These are phyloP conservation scores for Xylaria longipes DNA, from an alignment of 495 filamentous ascomycete species.

Conservation along the genomic window DNA sequence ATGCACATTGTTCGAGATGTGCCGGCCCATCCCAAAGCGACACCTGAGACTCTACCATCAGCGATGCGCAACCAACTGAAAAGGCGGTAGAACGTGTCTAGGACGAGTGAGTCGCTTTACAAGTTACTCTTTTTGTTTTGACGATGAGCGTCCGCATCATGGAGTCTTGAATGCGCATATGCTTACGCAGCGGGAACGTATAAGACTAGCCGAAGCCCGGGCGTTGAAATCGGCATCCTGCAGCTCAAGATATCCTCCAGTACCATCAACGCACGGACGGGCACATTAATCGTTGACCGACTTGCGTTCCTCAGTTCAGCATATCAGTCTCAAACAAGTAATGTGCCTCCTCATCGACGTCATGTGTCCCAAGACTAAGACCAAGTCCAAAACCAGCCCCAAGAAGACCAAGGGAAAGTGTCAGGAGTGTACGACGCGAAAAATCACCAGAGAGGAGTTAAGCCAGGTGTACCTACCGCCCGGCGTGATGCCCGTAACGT, in stretches of 20 bases:
- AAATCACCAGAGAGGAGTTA: constrained; percentile 5
- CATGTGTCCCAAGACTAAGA: constrained; percentile 23
- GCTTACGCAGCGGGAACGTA: constrained; percentile 6
- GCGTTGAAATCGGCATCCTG: background rate
- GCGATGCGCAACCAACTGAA: background rate
- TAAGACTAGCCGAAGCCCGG: constrained; percentile 17
- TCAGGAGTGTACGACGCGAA: background rate
- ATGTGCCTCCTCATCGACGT: constrained; percentile 22
- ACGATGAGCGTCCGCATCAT: background rate
- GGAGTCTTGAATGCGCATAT: constrained; percentile 10
- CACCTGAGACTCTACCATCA: background rate
- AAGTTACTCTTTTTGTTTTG: background rate
- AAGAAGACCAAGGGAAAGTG: constrained; percentile 12
- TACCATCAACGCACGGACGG: background rate
- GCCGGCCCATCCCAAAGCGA: background rate
- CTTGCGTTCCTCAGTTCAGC: background rate
- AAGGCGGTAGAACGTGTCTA: constrained; percentile 18
- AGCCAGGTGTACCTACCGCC: background rate
- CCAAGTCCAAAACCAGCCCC: constrained; percentile 17
- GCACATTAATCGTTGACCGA: background rate
- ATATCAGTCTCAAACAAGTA: constrained; percentile 7
- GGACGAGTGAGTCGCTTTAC: background rate
- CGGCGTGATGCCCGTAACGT: background rate
- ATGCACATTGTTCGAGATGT: constrained; percentile 22
- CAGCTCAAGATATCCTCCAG: background rate